These are phyloP conservation scores for Botryotinia narcissicola DNA, from an alignment of 2,329 filamentous ascomycete genomes.

Conservation along the genomic window DNA sequence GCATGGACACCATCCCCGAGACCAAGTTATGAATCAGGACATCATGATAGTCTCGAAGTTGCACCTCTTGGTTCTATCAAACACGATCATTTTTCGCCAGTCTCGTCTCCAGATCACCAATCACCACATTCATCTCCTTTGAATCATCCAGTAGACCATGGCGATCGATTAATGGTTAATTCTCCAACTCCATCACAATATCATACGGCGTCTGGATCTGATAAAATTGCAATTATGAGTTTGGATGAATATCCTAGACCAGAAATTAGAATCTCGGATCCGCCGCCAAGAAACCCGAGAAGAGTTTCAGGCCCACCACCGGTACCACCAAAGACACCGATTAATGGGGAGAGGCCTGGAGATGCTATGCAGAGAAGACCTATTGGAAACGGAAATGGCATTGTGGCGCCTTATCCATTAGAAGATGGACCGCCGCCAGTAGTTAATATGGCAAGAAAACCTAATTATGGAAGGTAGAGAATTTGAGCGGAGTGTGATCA, in stretches of 20 bases:
- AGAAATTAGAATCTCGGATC: conserved; percentile 15
- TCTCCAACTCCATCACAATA: conserved; percentile 60
- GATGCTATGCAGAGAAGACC: conserved; percentile 27
- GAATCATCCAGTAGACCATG: conserved; percentile 40
- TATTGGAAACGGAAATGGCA: conserved; percentile 23
- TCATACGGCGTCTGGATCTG: conserved; percentile 55
- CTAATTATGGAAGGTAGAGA: conserved; percentile 41
- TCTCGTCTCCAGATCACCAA: conserved; percentile 29
- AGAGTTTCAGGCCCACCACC: conserved; percentile 59
- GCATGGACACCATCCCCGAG: conserved; percentile 30
- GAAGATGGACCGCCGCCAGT: conserved; percentile 77
- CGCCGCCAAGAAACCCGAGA: conserved; percentile 20
- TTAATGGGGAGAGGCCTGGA: conserved; percentile 49
- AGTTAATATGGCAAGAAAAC: conserved; percentile 84
- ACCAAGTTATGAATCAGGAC: conserved; percentile 38
- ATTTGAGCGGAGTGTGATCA: neutral
- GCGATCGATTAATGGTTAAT: conserved; percentile 53
- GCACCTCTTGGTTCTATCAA: conserved; percentile 14
- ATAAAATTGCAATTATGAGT: conserved; percentile 65
- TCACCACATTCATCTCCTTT: conserved; percentile 16
- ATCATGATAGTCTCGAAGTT: conserved; percentile 34
- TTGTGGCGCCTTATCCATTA: conserved; percentile 65
- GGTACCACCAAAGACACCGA: conserved; percentile 73
- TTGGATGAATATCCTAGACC: conserved; percentile 56
- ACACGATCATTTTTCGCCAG: conserved; percentile 42